phyloP scores from a whole-genome alignment of 495 filamentous ascomycete genomes.

The Trichoderma asperelloides region DNA sequence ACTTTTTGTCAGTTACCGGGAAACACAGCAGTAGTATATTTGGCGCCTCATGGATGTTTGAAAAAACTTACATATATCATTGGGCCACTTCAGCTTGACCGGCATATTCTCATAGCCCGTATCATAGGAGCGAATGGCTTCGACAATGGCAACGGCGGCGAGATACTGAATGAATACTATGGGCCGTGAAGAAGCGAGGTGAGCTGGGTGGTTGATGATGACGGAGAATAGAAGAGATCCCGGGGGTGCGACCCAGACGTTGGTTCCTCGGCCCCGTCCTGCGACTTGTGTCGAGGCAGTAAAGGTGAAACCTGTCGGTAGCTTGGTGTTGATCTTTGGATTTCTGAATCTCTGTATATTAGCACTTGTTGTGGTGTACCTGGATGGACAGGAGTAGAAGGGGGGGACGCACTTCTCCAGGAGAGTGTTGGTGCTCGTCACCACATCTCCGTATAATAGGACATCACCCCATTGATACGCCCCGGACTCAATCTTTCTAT shows the following conservation, averaged over 20 bases:
- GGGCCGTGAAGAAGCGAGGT: conserved; percentile 61
- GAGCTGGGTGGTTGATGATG: conserved; percentile 69
- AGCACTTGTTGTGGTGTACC: background rate
- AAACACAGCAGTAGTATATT: background rate
- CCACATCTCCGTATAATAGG: conserved; percentile 81
- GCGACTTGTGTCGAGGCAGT: conserved; percentile 87
- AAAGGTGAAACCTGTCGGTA: conserved; percentile 79
- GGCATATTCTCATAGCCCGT: conserved; percentile 56
- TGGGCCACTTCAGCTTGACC: conserved; percentile 93
- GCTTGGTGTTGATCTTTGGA: conserved; percentile 58
- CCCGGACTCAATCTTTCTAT: conserved; percentile 43
- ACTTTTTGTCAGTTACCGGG: conserved; percentile 20
- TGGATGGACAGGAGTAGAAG: background rate
- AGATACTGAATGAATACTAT: conserved; percentile 94
- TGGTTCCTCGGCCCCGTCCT: conserved; percentile 82
- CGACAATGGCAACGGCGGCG: conserved; percentile 79
- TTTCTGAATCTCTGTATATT: conserved; percentile 46
- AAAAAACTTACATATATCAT: conserved; percentile 59
- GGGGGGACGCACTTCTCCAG: conserved; percentile 63
- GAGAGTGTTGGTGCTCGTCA: conserved; percentile 93
- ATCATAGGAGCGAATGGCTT: conserved; percentile 76
- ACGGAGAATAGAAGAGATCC: conserved; percentile 82
- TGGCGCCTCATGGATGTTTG: background rate
- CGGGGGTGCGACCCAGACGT: conserved; percentile 90
- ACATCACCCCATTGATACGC: conserved; percentile 63